Base-by-base conservation (phyloP, 345 rosid species). In the Cardiospermum halicacabum region DNA sequence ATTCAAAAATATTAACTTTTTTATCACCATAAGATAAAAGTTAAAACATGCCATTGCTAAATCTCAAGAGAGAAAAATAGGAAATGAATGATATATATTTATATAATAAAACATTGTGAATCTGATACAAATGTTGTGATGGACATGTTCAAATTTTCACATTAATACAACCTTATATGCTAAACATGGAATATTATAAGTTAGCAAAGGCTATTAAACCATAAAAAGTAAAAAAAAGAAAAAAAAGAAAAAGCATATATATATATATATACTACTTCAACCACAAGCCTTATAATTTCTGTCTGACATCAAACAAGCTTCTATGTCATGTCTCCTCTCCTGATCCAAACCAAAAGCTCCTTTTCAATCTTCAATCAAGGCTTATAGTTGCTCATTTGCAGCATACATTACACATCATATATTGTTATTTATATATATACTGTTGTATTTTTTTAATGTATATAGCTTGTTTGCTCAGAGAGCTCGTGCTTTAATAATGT, bases 401-500 rank as follows among this genome's bases (percentile, higher is more conserved):
- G n/a, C n/a, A n/a, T n/a, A n/a, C n/a, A n/a, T n/a, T n/a, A n/a
- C n/a, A n/a, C n/a, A n/a, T n/a, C n/a, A n/a, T n/a, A n/a, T n/a
- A n/a, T n/a, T n/a, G 39, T 7, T 5, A 34, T 34, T 5, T 11
- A 34, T 34, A 34, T 34, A 34, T 34, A 34, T 32, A 32, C n/a
- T n/a, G n/a, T n/a, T n/a, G n/a, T n/a, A n/a, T n/a, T n/a, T n/a
- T n/a, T n/a, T n/a, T n/a, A n/a, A n/a, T 32, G 36, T 32, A 32
- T 34, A 3, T 34, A 11, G 2, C 0, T 34, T n/a, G 12, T 39
- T 11, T 2, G 15, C 9, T 67, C 40, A 82, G 31, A 78, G 51
- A 27, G 82, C 83, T 74, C 96, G 70, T 3, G 61, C 79, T 72
- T 81, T 82, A 27, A 86, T 80, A 69, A 87, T 76, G 74, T 83